These are phyloP conservation scores for Metarhizium humberi DNA, from an alignment of 2,329 filamentous ascomycete genomes.

Conservation along the genomic window DNA sequence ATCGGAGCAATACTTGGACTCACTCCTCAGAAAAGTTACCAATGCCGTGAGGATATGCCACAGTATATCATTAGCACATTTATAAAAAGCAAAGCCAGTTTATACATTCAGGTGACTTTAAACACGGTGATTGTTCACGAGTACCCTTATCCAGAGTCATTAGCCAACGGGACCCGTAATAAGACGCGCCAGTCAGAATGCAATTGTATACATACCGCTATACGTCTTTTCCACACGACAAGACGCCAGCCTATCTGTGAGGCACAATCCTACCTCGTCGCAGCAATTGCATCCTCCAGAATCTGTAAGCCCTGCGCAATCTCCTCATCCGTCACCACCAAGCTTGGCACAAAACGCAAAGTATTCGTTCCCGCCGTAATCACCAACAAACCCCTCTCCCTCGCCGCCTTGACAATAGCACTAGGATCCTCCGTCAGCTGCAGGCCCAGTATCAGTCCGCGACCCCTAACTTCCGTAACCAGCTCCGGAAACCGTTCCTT, in stretches of 20 bases:
- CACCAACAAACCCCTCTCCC: conserved; percentile 78
- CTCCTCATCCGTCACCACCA: conserved; percentile 72
- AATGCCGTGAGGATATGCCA: background rate
- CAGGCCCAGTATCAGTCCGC: conserved; percentile 76
- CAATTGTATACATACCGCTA: background rate
- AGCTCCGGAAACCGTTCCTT: conserved; percentile 51
- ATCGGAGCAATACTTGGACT: background rate
- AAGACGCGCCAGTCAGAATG: background rate
- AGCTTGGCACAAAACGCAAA: conserved; percentile 79
- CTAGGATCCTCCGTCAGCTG: conserved; percentile 69
- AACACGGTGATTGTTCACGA: too few relatives aligned
- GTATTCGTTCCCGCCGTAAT: conserved; percentile 94
- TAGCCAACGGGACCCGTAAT: background rate
- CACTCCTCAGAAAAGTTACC: background rate
- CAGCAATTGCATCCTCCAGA: conserved; percentile 55
- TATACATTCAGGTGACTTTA: background rate
- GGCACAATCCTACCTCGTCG: conserved; percentile 21
- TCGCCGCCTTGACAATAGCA: conserved; percentile 70
- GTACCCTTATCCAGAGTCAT: background rate
- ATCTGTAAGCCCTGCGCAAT: conserved; percentile 71
- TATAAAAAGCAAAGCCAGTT: background rate
- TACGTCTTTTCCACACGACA: background rate
- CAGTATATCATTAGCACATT: background rate
- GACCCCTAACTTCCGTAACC: conserved; percentile 71
- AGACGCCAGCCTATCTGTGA: background rate